Percentiles rank a stretch among this genome's conserved stretches.
Conservation (phyloP, 768 basidiomycete species). For the Kwoniella europaea region DNA sequence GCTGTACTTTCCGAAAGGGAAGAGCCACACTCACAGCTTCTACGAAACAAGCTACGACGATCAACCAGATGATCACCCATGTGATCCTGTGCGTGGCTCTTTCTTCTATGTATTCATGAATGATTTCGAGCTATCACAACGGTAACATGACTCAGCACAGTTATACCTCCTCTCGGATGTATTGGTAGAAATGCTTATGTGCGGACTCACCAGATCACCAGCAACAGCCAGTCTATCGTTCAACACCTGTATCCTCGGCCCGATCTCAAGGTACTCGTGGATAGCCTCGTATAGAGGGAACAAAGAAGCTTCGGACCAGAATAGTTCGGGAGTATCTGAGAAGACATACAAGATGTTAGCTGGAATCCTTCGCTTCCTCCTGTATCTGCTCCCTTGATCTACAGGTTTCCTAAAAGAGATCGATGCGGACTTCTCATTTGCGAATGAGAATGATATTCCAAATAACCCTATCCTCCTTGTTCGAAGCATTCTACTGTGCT, state of each 20-base stretch:
- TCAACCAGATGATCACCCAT: slow-evolving; percentile 82
- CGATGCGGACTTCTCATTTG: too few species aligned
- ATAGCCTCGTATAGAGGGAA: slow-evolving; percentile 89
- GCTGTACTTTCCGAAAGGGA: neutral
- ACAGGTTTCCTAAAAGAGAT: too few species aligned
- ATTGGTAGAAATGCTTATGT: too few species aligned
- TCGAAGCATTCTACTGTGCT: neutral
- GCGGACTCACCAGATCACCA: slow-evolving; percentile 72
- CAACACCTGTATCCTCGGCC: slow-evolving; percentile 75
- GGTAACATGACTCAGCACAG: neutral
- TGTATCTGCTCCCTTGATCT: neutral
- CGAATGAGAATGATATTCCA: too few species aligned
- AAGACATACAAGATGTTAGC: neutral
- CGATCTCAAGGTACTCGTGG: slow-evolving; percentile 92
- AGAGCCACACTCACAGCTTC: slow-evolving; percentile 65
- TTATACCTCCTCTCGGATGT: too few species aligned
- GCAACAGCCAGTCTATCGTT: slow-evolving; percentile 88
- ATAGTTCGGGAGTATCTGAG: slow-evolving; percentile 83
- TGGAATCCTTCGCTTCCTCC: neutral
- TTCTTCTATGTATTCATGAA: slow-evolving; percentile 90
- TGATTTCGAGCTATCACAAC: slow-evolving; percentile 72
- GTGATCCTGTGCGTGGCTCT: slow-evolving; percentile 90
- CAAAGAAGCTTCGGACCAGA: slow-evolving; percentile 91
- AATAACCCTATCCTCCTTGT: neutral
- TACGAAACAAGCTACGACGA: slow-evolving; percentile 85